Conservation (phyloP, 352 stramenopile species). For the Pythium apleroticum region DNA sequence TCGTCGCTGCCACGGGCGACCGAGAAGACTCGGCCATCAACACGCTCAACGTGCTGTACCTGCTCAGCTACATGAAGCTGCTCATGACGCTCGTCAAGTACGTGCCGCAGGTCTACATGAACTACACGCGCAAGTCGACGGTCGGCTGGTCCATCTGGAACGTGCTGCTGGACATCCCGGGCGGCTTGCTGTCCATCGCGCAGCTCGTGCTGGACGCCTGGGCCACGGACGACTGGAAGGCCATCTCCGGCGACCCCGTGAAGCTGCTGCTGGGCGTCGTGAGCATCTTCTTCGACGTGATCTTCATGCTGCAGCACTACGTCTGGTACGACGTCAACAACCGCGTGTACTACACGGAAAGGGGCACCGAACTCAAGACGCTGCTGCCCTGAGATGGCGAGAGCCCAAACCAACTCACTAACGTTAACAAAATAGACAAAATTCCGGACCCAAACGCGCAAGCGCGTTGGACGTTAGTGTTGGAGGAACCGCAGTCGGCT, state of each 20-base stretch:
- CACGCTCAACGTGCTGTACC: conserved; percentile 92
- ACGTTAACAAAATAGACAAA: neutral
- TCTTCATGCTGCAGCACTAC: conserved; percentile 97
- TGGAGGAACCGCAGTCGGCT: too few species aligned
- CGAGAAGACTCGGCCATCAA: conserved; percentile 55
- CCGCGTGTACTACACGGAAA: conserved; percentile 26
- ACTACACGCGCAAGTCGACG: conserved; percentile 94
- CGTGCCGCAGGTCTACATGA: conserved; percentile 94
- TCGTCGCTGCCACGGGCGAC: conserved; percentile 46
- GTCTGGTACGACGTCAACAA: conserved; percentile 86
- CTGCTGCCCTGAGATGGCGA: conserved; percentile 32
- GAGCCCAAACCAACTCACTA: neutral
- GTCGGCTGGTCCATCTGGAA: conserved; percentile 97
- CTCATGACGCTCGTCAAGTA: conserved; percentile 95
- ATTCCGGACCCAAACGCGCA: too few species aligned
- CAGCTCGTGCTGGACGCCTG: conserved; percentile 93
- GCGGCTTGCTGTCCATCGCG: conserved; percentile 89
- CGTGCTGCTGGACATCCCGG: conserved; percentile 96
- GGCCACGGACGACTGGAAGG: conserved; percentile 91
- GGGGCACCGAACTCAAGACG: conserved; percentile 42
- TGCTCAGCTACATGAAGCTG: conserved; percentile 95
- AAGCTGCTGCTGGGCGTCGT: conserved; percentile 96
- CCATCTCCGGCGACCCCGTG: conserved; percentile 93
- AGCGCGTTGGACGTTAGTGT: too few species aligned
- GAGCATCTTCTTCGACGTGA: conserved; percentile 96